Evolutionary conservation across 306 rosid genomes (phyloP).

Genomic region (Fragaria iinumae): DNA sequence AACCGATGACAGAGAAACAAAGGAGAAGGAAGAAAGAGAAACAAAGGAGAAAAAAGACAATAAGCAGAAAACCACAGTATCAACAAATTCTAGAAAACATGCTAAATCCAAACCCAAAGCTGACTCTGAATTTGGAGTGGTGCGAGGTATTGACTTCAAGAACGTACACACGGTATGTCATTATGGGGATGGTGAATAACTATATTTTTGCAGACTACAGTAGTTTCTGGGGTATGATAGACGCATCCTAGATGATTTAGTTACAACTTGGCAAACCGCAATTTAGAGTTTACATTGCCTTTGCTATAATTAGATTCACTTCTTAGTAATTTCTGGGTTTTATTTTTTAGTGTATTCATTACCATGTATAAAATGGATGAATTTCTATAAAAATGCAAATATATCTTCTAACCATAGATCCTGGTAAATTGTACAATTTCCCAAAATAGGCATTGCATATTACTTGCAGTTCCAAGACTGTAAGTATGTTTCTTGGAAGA

Average conservation of each 20-base stretch:
- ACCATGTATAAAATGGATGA: background rate
- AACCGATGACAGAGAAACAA: slow-evolving; percentile 70
- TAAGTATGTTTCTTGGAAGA: background rate
- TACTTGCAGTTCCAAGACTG: background rate
- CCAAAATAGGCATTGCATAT: background rate
- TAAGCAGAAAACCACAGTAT: slow-evolving; percentile 41
- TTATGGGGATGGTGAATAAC: background rate
- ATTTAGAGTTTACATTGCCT: background rate
- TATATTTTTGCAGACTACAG: background rate
- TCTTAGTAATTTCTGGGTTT: background rate
- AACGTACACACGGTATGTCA: slow-evolving; percentile 83
- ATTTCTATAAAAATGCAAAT: background rate
- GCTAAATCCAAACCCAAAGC: slow-evolving; percentile 56
- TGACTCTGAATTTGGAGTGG: slow-evolving; percentile 96
- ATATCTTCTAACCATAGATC: background rate
- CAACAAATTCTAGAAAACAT: slow-evolving; percentile 44
- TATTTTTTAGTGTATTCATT: background rate
- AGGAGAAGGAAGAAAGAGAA: slow-evolving; percentile 63
- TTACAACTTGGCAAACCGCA: background rate
- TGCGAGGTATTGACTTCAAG: slow-evolving; percentile 91
- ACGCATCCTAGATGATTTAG: background rate
- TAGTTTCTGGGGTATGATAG: background rate
- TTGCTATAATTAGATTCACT: background rate
- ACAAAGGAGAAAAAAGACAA: slow-evolving; percentile 63
- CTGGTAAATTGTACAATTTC: background rate